Base-by-base conservation (phyloP, 1,284 basidiomycete genomes). In the Naganishia sp. region DNA sequence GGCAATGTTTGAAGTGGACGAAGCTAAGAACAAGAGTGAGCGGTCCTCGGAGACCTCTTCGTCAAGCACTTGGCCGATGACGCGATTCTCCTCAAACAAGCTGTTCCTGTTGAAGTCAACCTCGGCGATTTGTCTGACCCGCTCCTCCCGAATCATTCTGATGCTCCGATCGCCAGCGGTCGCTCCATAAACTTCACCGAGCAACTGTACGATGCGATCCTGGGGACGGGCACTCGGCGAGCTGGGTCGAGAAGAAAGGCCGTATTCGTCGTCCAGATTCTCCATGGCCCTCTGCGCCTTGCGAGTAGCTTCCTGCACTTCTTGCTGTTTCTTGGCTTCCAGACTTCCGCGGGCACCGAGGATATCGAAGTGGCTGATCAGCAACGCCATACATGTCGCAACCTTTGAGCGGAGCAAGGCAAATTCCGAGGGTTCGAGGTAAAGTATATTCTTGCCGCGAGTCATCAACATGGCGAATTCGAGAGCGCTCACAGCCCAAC, bases 321-420 rank as follows among this genome's bases (percentile, higher is more conserved):
- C 90, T 75, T 90, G 90, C 80, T 95, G 92, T 76, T 88, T 88
- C 73, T 83, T 84, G n/a, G 93, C 93, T 75, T 95, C 92, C 60
- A 89, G 81, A 57, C 85, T 90, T 11, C 91, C 92, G 65, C 94
- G 85, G 2, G 95, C 95, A 17, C 95, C 93, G 23, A 99, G 85
- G 71, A 99, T 95, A 79, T 99, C 96, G 76, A 99, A 99, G 78
- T 99, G 96, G 67, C 89, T 89, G 74, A 98, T 95, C 62, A 99
- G 85, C 25, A 99, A 84, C 0, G 92, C 94, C 87, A 99, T 97
- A 76, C 96, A 98, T 73, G 85, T 91, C 18, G 94, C 94, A 21
- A 99, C 95, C 78, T 94, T 95, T 72, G 89, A 87, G 51, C 92
- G 85, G 45, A 99, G 83, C 80, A 92, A 85, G 69, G 90, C 87